A percentile compares a stretch with the other conserved stretches of the same genome.
Evolutionary conservation across 2,329 filamentous ascomycete species (phyloP).

Genomic region (Aotearoamyces nothofagi): DNA sequence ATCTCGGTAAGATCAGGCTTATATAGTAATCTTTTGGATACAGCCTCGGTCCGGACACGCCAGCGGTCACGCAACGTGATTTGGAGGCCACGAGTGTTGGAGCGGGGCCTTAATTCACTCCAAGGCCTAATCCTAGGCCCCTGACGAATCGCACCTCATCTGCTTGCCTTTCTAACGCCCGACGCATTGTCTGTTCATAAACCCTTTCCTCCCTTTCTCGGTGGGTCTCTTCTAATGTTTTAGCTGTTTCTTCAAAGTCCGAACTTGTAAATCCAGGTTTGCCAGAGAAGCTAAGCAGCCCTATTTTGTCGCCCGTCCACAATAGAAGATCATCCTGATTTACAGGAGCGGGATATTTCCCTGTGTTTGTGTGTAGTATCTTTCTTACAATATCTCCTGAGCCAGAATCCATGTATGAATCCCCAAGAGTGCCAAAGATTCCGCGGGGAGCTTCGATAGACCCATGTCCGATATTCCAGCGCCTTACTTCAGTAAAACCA

Average conservation of each 20-base stretch:
- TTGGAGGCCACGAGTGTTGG: too few relatives aligned
- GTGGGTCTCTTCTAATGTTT: slow-evolving; percentile 28
- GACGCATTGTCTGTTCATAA: slow-evolving; percentile 59
- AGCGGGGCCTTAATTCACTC: too few relatives aligned
- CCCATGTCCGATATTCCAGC: slow-evolving; percentile 38
- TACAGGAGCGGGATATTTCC: slow-evolving; percentile 18
- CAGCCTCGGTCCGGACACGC: too few relatives aligned
- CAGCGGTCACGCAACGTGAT: too few relatives aligned
- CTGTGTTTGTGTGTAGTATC: slow-evolving; percentile 38
- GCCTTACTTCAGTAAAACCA: slow-evolving; percentile 45
- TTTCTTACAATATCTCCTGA: slow-evolving; percentile 68
- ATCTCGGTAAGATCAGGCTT: too few relatives aligned
- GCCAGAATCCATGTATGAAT: slow-evolving; percentile 22
- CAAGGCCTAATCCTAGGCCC: slow-evolving; percentile 38
- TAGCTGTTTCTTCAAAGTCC: slow-evolving; percentile 30
- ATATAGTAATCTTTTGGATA: too few relatives aligned
- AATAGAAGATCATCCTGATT: slow-evolving; percentile 59
- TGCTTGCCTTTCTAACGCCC: slow-evolving; percentile 61
- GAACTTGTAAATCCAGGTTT: slow-evolving; percentile 30
- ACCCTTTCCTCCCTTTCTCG: slow-evolving; percentile 37
- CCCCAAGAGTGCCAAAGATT: slow-evolving; percentile 32
- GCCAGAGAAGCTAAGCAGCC: slow-evolving; percentile 50
- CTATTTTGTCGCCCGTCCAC: slow-evolving; percentile 79
- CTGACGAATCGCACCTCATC: slow-evolving; percentile 65
- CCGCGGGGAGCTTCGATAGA: slow-evolving; percentile 29